phyloP scores from a whole-genome alignment of 768 basidiomycete species.

The Psilocybe cubensis region DNA sequence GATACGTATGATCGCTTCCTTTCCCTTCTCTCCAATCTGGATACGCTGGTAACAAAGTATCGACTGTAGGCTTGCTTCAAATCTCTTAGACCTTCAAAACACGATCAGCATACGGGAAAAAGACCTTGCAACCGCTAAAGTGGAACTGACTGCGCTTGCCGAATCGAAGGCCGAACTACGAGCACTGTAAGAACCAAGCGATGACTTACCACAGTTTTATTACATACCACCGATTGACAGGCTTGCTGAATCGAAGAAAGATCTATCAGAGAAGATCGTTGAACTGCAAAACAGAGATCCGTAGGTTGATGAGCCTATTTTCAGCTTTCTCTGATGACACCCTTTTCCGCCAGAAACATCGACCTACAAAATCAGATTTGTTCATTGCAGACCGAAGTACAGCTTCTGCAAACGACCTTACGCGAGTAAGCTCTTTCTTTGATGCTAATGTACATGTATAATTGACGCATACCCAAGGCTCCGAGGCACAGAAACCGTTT shows the following conservation, averaged over 20 bases:
- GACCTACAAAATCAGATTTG: conserved; percentile 8
- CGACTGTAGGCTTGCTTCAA: conserved; percentile 22
- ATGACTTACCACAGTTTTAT: background rate
- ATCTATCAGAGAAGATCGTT: conserved; percentile 7
- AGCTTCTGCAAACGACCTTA: conserved; percentile 4
- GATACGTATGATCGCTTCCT: conserved; percentile 21
- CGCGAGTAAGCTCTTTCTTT: conserved; percentile 7
- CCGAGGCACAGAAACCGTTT: background rate
- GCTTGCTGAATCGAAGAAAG: conserved; percentile 25
- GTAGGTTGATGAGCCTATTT: background rate
- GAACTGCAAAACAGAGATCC: conserved; percentile 13
- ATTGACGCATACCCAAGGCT: no score
- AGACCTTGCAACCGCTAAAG: conserved; percentile 23
- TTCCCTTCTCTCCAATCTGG: background rate
- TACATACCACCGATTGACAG: conserved; percentile 11
- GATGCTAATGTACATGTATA: background rate
- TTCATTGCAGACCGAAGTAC: conserved; percentile 4
- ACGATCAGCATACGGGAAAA: conserved; percentile 27
- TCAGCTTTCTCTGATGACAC: background rate
- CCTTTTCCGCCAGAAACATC: conserved; percentile 9
- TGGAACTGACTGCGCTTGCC: conserved; percentile 21
- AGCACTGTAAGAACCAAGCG: conserved; percentile 21
- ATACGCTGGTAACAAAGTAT: background rate
- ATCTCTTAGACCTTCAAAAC: conserved; percentile 25
- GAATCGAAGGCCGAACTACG: conserved; percentile 32